phyloP scores from a whole-genome alignment of 106 monocot species.

The Triglochin maritima region DNA sequence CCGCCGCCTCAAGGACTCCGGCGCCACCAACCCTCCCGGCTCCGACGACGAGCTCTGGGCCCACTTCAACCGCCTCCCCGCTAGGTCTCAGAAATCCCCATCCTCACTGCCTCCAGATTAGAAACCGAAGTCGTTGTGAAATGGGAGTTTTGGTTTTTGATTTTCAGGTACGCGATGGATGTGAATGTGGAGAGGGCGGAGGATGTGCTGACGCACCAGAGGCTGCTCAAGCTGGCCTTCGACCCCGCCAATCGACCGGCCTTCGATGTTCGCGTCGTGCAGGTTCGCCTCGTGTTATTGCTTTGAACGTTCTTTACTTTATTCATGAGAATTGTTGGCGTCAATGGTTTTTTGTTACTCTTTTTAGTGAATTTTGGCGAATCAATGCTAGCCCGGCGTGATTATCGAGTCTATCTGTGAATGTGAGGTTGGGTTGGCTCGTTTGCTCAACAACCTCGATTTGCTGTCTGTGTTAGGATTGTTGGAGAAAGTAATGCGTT shows the following conservation, averaged over 20 bases:
- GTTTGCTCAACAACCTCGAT: too few species aligned
- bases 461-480: too few species aligned
- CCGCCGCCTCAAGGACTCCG: conserved; percentile 40
- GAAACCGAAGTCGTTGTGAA: background rate
- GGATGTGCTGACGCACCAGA: conserved; percentile 69
- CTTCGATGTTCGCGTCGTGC: conserved; percentile 62
- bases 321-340: too few species aligned
- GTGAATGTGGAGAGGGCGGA: conserved; percentile 87
- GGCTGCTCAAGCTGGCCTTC: conserved; percentile 47
- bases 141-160: background rate
- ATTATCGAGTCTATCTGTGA: too few species aligned
- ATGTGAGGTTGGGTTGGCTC: too few species aligned
- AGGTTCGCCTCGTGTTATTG: conserved; percentile 23
- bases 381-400: too few species aligned
- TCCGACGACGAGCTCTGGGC: conserved; percentile 79
- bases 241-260: conserved; percentile 47
- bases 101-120: background rate
- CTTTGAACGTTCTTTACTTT: background rate
- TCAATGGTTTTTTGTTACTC: too few species aligned
- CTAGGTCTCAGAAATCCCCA: conserved; percentile 25
- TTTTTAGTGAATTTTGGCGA: too few species aligned
- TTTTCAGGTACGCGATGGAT: conserved; percentile 69
- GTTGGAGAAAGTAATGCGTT: too few species aligned
- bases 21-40: conserved; percentile 20
- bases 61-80: conserved; percentile 85